A percentile compares a stretch with the other conserved stretches of the same genome.
These are phyloP conservation scores for Lathyrus tuberosus DNA, from an alignment of 306 rosid species.

Conservation along the genomic window DNA sequence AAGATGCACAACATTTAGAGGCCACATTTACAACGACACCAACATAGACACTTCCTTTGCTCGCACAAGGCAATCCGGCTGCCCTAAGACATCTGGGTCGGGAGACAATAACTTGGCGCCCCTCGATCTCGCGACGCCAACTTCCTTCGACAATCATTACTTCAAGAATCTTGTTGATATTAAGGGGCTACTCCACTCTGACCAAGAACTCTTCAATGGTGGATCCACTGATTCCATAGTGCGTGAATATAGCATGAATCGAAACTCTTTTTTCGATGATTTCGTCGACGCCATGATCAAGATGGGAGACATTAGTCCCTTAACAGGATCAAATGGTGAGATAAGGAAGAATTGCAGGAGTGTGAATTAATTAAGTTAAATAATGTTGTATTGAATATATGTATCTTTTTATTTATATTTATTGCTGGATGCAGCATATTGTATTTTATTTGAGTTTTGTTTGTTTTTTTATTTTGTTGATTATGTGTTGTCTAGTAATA, in stretches of 20 bases:
- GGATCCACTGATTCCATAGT: conserved; percentile 76
- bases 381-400: not conserved
- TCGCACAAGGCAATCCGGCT: conserved; percentile 49
- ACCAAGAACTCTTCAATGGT: conserved; percentile 75
- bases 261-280: conserved; percentile 52
- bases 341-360: conserved; percentile 76
- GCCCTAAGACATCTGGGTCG: conserved; percentile 64
- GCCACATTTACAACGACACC: conserved; percentile 63
- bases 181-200: conserved; percentile 84
- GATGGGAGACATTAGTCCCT: conserved; percentile 86
- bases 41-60: conserved; percentile 62
- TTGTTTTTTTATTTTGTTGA: not conserved
- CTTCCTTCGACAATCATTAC: conserved; percentile 68
- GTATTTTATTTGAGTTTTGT: not conserved
- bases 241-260: conserved; percentile 40
- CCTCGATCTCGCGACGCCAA: conserved; percentile 66
- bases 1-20: conserved; percentile 69
- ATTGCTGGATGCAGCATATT: not conserved
- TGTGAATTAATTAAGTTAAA: conserved; percentile 41
- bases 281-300: conserved; percentile 67
- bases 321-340: conserved; percentile 81
- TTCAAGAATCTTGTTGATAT: conserved; percentile 64
- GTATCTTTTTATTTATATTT: not conserved
- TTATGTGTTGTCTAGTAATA: too few species aligned
- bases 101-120: conserved; percentile 93